Conservation (phyloP, 495 filamentous ascomycete species). For the Penicillium ochrochloron region DNA sequence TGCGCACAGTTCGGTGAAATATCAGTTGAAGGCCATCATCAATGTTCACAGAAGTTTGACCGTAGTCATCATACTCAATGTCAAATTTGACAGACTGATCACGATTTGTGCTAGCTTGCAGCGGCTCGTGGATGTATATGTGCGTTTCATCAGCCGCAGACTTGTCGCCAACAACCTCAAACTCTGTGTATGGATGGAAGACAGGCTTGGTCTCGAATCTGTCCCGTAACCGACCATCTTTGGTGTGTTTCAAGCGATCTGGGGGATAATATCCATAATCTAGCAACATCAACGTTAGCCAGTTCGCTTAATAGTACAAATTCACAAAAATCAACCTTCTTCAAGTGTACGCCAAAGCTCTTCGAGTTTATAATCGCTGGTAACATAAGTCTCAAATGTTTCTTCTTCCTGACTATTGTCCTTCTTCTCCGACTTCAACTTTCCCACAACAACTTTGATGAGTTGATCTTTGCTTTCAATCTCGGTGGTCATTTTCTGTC, state of each 20-base stretch:
- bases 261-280: neutral
- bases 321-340: neutral
- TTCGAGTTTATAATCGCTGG: neutral
- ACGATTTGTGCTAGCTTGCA: neutral
- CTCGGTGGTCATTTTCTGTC: neutral
- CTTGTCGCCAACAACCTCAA: slow-evolving; percentile 3
- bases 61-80: neutral
- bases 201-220: neutral
- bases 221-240: neutral
- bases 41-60: neutral
- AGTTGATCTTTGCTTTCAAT: neutral
- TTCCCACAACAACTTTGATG: neutral
- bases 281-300: neutral
- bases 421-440: neutral
- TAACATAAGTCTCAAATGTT: neutral
- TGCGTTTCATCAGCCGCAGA: neutral
- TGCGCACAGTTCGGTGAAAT: slow-evolving; percentile 5
- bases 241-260: neutral
- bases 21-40: neutral
- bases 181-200: neutral
- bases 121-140: neutral
- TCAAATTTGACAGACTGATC: neutral
- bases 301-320: neutral
- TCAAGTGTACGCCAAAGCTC: neutral
- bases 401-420: neutral